These are phyloP conservation scores for Coniosporium apollinis DNA, from an alignment of 495 filamentous ascomycete genomes.

Conservation along the genomic window DNA sequence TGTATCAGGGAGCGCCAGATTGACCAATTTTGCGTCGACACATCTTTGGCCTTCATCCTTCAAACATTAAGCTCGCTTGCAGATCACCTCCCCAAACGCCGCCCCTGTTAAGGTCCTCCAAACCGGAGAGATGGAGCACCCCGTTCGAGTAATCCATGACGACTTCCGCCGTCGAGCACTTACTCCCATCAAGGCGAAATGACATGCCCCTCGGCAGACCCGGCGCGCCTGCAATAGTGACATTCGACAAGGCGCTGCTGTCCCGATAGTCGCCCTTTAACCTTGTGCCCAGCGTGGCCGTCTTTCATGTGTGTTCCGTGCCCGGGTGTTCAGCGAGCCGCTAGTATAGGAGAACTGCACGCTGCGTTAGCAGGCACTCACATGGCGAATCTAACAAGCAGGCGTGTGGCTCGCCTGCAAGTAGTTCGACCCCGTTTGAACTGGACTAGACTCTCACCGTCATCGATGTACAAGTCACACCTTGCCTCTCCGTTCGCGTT, in stretches of 20 bases:
- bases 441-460: constrained; percentile 55
- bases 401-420: no score
- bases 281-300: no score
- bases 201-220: constrained; percentile 1
- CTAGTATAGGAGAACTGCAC: constrained; percentile 11
- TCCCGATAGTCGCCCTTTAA: constrained; percentile 4
- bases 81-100: constrained; percentile 5
- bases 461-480: constrained; percentile 65
- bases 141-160: constrained; percentile 1
- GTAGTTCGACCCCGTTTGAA: no score
- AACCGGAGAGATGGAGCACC: constrained; percentile 1
- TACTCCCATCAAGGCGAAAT: constrained; percentile 1
- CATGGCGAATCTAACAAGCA: no score
- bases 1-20: no score
- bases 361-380: no score
- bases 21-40: no score
- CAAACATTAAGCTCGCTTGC: not conserved
- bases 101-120: constrained; percentile 1
- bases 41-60: not conserved
- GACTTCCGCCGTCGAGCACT: constrained; percentile 1
- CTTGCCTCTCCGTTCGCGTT: constrained; percentile 36
- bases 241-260: constrained; percentile 6
- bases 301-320: no score
- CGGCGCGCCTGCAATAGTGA: constrained; percentile 6
- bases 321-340: not conserved